phyloP scores from a whole-genome alignment of 768 basidiomycete species.

The Russula olivacea region DNA sequence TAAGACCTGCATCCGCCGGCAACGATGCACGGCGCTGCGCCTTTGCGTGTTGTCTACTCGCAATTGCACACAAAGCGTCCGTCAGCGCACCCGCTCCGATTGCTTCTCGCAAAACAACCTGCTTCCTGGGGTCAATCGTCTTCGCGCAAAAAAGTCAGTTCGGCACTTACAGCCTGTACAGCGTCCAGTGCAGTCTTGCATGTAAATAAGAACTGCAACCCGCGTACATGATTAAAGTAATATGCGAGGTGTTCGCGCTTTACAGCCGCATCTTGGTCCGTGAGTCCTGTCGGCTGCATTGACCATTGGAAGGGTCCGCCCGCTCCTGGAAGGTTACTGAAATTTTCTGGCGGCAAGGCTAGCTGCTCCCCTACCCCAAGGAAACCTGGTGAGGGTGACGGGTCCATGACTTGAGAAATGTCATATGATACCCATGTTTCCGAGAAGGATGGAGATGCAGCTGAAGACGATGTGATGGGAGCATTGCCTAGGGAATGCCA shows the following conservation, averaged over 20 bases:
- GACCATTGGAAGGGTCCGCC: slow-evolving; percentile 12
- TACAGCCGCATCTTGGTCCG: slow-evolving; percentile 20
- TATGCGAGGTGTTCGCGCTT: slow-evolving; percentile 44
- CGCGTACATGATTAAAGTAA: slow-evolving; percentile 69
- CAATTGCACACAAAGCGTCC: slow-evolving; percentile 23
- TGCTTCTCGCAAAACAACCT: slow-evolving; percentile 20
- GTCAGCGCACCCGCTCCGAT: slow-evolving; percentile 17
- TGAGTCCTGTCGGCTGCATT: slow-evolving; percentile 15
- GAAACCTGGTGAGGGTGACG: slow-evolving; percentile 5
- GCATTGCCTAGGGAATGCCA: slow-evolving; percentile 13
- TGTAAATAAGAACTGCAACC: slow-evolving; percentile 60
- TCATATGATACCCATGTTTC: slow-evolving; percentile 15
- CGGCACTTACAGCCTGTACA: slow-evolving; percentile 54
- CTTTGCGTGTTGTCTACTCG: slow-evolving; percentile 21
- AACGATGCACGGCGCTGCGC: slow-evolving; percentile 18
- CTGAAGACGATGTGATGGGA: slow-evolving; percentile 3
- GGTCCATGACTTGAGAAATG: slow-evolving; percentile 4
- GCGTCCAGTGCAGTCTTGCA: slow-evolving; percentile 56
- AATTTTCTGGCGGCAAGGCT: slow-evolving; percentile 14
- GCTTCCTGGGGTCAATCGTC: slow-evolving; percentile 3
- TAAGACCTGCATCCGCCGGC: slow-evolving; percentile 2
- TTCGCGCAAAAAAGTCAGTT: background rate
- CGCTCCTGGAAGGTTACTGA: slow-evolving; percentile 19
- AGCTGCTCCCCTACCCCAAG: slow-evolving; percentile 1
- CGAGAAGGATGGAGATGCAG: slow-evolving; percentile 7